Conservation (phyloP, 1,284 basidiomycete species). For the Spongiforma sp. region DNA sequence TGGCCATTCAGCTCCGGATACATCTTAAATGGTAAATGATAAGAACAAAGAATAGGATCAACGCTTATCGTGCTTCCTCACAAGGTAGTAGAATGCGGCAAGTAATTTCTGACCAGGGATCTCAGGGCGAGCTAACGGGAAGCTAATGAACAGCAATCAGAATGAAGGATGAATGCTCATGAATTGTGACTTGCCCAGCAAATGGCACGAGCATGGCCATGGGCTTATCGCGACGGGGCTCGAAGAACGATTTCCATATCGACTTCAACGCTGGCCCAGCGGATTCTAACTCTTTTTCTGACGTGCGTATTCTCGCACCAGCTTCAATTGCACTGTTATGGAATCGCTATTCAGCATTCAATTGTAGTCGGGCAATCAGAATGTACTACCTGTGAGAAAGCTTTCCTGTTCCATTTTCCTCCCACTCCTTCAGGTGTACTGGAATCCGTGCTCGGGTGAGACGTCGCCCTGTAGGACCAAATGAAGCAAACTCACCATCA, state of each 20-base stretch:
- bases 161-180: neutral
- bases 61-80: neutral
- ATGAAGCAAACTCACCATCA: neutral
- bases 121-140: neutral
- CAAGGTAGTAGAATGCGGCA: neutral
- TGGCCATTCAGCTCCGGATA: neutral
- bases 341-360: neutral
- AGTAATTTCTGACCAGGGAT: neutral
- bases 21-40: neutral
- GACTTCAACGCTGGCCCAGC: conserved; percentile 42
- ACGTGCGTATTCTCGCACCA: conserved; percentile 46
- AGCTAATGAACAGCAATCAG: neutral
- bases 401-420: conserved; percentile 1
- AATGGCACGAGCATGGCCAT: conserved; percentile 20
- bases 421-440: neutral
- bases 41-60: neutral
- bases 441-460: neutral
- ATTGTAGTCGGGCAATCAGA: neutral
- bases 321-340: conserved; percentile 42
- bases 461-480: neutral
- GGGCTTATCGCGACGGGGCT: conserved; percentile 28
- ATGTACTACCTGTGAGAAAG: neutral
- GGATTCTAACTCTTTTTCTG: conserved; percentile 39
- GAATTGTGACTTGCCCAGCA: conserved; percentile 17
- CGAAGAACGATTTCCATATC: conserved; percentile 46